Percentiles rank a stretch among this genome's conserved stretches.
Evolutionary conservation across 768 basidiomycete genomes (phyloP).

Genomic region (Panaeolus cyanescens): DNA sequence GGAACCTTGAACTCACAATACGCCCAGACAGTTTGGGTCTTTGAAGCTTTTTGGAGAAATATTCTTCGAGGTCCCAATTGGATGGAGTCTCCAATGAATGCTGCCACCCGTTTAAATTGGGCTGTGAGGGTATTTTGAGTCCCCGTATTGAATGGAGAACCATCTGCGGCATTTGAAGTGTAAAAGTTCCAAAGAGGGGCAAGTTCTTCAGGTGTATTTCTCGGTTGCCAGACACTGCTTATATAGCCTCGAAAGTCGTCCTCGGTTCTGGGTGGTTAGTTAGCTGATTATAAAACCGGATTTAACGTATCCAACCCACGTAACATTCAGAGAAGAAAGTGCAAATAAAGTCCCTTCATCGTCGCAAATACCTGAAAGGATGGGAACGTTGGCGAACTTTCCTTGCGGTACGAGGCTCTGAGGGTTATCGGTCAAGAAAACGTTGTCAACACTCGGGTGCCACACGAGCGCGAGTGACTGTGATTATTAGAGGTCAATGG

Average conservation of each 20-base stretch:
- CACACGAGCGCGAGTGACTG: slow-evolving; percentile 33
- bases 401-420: slow-evolving; percentile 42
- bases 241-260: slow-evolving; percentile 19
- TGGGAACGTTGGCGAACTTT: slow-evolving; percentile 48
- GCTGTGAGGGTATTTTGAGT: slow-evolving; percentile 38
- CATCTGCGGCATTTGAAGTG: slow-evolving; percentile 35
- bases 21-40: slow-evolving; percentile 45
- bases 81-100: slow-evolving; percentile 49
- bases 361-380: slow-evolving; percentile 50
- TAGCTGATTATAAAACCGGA: not conserved
- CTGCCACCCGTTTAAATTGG: slow-evolving; percentile 53
- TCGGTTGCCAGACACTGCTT: slow-evolving; percentile 17
- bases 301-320: slow-evolving; percentile 23
- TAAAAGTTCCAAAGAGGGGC: slow-evolving; percentile 30
- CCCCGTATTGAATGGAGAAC: slow-evolving; percentile 54
- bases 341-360: slow-evolving; percentile 61
- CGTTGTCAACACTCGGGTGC: slow-evolving; percentile 49
- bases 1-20: slow-evolving; percentile 32
- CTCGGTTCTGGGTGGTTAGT: slow-evolving; percentile 16
- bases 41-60: slow-evolving; percentile 41
- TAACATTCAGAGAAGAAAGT: slow-evolving; percentile 42
- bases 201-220: slow-evolving; percentile 17
- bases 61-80: slow-evolving; percentile 55
- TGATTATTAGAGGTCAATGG: slow-evolving; percentile 25
- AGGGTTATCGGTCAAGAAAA: slow-evolving; percentile 45